Percentiles rank a stretch among this genome's conserved stretches.
Conservation (phyloP, 2,329 filamentous ascomycete species). For the Trichoderma arundinaceum region DNA sequence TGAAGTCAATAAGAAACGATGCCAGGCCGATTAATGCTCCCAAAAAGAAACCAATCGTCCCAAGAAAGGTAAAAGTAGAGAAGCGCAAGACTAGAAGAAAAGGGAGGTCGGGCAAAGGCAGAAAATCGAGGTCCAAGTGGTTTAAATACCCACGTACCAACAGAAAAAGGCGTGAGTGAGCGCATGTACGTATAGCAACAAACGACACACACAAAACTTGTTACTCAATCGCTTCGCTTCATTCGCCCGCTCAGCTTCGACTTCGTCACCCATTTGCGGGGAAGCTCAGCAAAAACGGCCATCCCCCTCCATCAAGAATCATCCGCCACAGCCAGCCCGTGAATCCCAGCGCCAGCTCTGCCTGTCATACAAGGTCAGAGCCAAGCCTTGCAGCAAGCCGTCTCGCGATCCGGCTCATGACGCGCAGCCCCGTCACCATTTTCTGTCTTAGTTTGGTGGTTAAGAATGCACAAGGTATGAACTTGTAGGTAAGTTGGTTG, state of each 20-base stretch:
- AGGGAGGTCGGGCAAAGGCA: not conserved
- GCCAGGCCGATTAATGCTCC: not conserved
- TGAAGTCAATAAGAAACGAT: not conserved
- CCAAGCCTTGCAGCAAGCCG: constrained; percentile 5
- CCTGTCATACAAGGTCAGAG: not conserved
- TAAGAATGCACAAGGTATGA: too few species aligned
- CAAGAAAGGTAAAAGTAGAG: not conserved
- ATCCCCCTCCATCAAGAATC: not conserved
- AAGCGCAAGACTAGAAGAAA: not conserved
- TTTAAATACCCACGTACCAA: constrained; percentile 9
- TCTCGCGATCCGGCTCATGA: constrained; percentile 4
- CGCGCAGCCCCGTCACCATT: constrained; percentile 27
- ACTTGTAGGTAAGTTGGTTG: too few species aligned
- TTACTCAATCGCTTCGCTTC: constrained; percentile 14
- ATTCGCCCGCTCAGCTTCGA: constrained; percentile 13
- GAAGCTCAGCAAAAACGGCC: not conserved
- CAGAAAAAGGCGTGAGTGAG: not conserved
- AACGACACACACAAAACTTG: not conserved
- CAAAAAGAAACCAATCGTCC: not conserved
- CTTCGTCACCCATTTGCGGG: constrained; percentile 7
- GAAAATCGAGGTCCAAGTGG: not conserved
- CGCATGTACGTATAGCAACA: not conserved
- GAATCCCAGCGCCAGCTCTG: too few species aligned
- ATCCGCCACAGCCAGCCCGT: too few species aligned
- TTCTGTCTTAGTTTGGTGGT: not conserved